Base-by-base conservation (phyloP, 2,329 filamentous ascomycete genomes). In the Cercospora sojina region DNA sequence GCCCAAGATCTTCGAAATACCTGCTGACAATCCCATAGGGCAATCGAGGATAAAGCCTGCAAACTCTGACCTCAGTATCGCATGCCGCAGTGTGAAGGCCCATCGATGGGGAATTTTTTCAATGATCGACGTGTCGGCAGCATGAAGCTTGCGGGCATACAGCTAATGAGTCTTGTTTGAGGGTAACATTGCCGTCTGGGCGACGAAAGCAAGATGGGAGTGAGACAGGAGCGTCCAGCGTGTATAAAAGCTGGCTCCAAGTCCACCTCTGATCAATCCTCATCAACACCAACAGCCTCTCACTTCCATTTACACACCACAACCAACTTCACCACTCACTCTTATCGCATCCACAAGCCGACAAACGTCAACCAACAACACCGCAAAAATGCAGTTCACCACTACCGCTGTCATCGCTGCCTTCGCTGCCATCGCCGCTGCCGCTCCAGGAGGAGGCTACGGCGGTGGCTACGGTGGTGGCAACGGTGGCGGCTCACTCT, bases 311-410 rank as follows among this genome's bases (percentile, higher is more conserved):
- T 53, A 23, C 47, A 53, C 43, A 47, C 35, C 43, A 47, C 47
- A 27, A 27, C 23, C 47, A 53, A 53, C 47, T 53, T 27, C 47
- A 53, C 23, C 23, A 53, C 47, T 27, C 23, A 27, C 23, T 53
- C 47, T 41, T 29, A 27, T 27, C 23, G 8, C 47, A 27, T 53
- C 47, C 47, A 53, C 47, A 57, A 57, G 1, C 18, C 53, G 27
- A 57, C 53, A 57, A 57, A 57, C 53, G 31, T 35, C 27, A 57
- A 13, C 29, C 53, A 20, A 35, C 27, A 35, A 32, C 29, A 47
- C 53, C 61, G 61, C 53, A 43, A 63, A 41, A 18, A 66, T 66
- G 64, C 59, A 66, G 41, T 59, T 66, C 53, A 62, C 55, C 32
- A 49, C 53, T 53, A n/a, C 60, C 64, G 55, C 64, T 18, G 31